Conservation (phyloP, 2,329 filamentous ascomycete species). For the Coleophoma crateriformis region DNA sequence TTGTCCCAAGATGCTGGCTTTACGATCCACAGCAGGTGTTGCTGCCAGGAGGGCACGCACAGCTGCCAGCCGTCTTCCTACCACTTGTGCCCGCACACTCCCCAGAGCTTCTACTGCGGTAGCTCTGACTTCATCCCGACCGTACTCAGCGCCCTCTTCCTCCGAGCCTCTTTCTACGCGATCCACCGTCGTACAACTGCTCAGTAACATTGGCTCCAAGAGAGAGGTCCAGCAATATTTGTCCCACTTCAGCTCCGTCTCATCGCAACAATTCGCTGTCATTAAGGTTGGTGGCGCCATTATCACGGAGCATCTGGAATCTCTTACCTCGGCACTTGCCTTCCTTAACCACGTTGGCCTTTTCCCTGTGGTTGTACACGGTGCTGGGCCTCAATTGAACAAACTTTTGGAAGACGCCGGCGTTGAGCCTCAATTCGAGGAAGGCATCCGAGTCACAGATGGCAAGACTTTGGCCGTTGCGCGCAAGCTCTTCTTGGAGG, state of each 20-base stretch:
- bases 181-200: constrained; percentile 79
- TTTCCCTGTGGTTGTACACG: constrained; percentile 93
- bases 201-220: constrained; percentile 95
- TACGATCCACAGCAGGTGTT: constrained; percentile 22
- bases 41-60: constrained; percentile 24
- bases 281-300: constrained; percentile 98
- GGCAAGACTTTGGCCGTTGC: constrained; percentile 90
- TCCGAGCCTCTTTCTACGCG: constrained; percentile 44
- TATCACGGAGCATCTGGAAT: constrained; percentile 87
- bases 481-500: constrained; percentile 86
- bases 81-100: constrained; percentile 14
- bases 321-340: constrained; percentile 80
- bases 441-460: constrained; percentile 93
- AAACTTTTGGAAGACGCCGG: constrained; percentile 83
- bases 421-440: constrained; percentile 92
- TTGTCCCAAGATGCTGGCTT: constrained; percentile 23
- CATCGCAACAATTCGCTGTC: constrained; percentile 94
- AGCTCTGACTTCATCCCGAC: constrained; percentile 16
- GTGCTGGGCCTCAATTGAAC: constrained; percentile 92
- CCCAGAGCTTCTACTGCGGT: constrained; percentile 21
- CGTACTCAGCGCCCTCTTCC: constrained; percentile 23
- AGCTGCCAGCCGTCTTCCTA: constrained; percentile 17
- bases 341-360: constrained; percentile 94
- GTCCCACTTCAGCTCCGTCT: constrained; percentile 93
- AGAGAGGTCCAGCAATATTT: constrained; percentile 96